Base-by-base conservation (phyloP, 1,284 basidiomycete species). In the Malassezia equina region DNA sequence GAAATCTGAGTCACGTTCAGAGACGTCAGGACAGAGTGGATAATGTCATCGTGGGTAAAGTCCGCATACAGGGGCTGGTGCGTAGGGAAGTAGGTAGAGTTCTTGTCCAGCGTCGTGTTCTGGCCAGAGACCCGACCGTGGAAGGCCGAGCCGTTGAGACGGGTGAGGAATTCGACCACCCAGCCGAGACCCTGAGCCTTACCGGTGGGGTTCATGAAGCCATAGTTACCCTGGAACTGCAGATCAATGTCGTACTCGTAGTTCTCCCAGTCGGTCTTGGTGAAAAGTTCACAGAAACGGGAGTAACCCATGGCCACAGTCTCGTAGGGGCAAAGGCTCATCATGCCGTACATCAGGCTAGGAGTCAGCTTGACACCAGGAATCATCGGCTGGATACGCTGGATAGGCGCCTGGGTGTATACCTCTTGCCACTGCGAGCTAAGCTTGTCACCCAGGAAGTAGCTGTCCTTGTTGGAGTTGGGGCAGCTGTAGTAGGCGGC, bases 101-200 rank as follows among this genome's bases (percentile, higher is more conserved):
- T 60, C 13, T 48, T 40, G 52, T 65, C 62, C 13, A 66, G 52
- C 7, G 69, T 69, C 50, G 58, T 58, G 55, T 73, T 73, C 59
- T 70, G 61, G 27, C 63, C 62, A 15, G 67, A 67, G 17, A 58
- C 50, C 3, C 43, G 34, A 4, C 50, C 40, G 31, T 58, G 47
- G 46, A 62, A 64, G 8, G 59, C 54, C 3, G 42, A 42, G 28
- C 62, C 60, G 51, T 51, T 63, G 27, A 73, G 49, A 12, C 67
- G 62, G 31, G 59, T 60, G 21, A 73, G 52, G 43, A 73, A 60
- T 56, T 76, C 75, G 24, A 61, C 56, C 0, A 90, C 75, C 70
- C 84, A 93, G 24, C 88, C 90, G 34, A 87, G 80, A 33, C 90
- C 90, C 67, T 87, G 85, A 3, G 84, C 84, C 5, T 83, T 83